Percentiles rank a stretch among this genome's conserved stretches.
Conservation (phyloP, 192 early-diverging fungal species). For the Phycomyces nitens region DNA sequence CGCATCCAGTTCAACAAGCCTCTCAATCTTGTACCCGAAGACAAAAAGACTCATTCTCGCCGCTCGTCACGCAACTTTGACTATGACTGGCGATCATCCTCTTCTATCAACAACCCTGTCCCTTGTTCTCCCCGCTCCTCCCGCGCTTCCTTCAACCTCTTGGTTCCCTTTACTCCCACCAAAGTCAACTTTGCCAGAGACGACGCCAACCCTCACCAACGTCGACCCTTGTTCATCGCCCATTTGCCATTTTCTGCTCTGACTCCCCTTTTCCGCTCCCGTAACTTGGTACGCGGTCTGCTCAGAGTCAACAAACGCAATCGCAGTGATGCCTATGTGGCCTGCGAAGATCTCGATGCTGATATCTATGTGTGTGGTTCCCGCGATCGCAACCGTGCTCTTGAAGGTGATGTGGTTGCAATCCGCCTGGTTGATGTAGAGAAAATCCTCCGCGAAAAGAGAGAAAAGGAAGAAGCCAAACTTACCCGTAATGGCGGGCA, state of each 20-base stretch:
- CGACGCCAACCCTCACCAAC: slow-evolving; percentile 47
- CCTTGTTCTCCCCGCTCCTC: slow-evolving; percentile 4
- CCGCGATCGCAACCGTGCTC: slow-evolving; percentile 73
- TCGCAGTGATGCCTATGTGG: slow-evolving; percentile 85
- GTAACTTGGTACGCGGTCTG: slow-evolving; percentile 65
- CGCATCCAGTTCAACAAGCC: slow-evolving; percentile 38
- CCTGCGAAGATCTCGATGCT: slow-evolving; percentile 63
- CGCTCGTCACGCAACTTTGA: slow-evolving; percentile 41
- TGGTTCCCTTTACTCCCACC: slow-evolving; percentile 42
- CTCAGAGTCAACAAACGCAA: slow-evolving; percentile 86
- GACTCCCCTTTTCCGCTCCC: slow-evolving; percentile 43
- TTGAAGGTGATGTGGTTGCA: slow-evolving; percentile 84
- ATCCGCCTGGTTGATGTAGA: slow-evolving; percentile 66
- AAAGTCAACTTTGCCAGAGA: slow-evolving; percentile 41
- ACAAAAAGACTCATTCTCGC: slow-evolving; percentile 22
- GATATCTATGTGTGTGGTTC: slow-evolving; percentile 80
- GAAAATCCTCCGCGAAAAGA: slow-evolving; percentile 56
- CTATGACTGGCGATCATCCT: slow-evolving; percentile 36
- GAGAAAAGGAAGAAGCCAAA: slow-evolving; percentile 55
- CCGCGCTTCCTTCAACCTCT: slow-evolving; percentile 32
- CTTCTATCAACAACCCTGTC: slow-evolving; percentile 9
- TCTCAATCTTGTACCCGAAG: slow-evolving; percentile 21
- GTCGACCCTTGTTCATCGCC: slow-evolving; percentile 51
- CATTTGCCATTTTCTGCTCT: slow-evolving; percentile 55
- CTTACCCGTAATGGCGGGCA: slow-evolving; percentile 48